Evolutionary conservation across 1,284 basidiomycete genomes (phyloP), one percentile per base, ranked within the genome.

Genomic region (Takashimella tepidaria): DNA sequence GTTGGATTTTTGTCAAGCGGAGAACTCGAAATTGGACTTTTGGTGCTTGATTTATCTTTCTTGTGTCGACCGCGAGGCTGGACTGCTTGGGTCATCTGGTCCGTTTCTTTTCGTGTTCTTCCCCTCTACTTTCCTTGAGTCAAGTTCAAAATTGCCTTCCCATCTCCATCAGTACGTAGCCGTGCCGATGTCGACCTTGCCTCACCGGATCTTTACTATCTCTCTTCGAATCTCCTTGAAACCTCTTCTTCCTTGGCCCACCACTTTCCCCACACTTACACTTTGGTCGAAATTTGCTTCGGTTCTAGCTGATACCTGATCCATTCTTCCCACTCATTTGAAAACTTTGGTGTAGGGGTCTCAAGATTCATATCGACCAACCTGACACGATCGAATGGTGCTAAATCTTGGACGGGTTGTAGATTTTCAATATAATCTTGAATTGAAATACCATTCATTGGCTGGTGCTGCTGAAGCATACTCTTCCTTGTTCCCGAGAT

Each of bases 321-420:
- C 40, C 43, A 56, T 21, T 26, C 42, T 41, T 47, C 50, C 51
- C 55, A 56, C 42, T 60, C 61, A 31, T 46, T 55, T 2, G 62
- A 58, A 24, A 66, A 46, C 2, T 63, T 60, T 3, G 63, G 64
- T 13, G 63, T 59, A 4, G 60, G 58, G 19, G 69, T 40, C 51
- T 71, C 70, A 20, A 58, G 50, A 1, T 47, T 58, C 20, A 53
- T 45, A 51, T 66, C 61, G 12, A 72, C 70, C 20, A 72, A 43
- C 10, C 70, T 57, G 6, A 72, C 63, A 0, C 64, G 59, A 49
- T 70, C 65, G 41, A 70, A 70, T 4, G 62, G 63, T 8, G 58
- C 56, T 8, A 44, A 26, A 10, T 41, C 46, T 10, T 62, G 55
- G 24, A 51, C 50, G n/a, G 55, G 46, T 13, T 48, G 53, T 13